These are phyloP conservation scores for Clohesyomyces aquaticus DNA, from an alignment of 495 filamentous ascomycete species.

Conservation along the genomic window DNA sequence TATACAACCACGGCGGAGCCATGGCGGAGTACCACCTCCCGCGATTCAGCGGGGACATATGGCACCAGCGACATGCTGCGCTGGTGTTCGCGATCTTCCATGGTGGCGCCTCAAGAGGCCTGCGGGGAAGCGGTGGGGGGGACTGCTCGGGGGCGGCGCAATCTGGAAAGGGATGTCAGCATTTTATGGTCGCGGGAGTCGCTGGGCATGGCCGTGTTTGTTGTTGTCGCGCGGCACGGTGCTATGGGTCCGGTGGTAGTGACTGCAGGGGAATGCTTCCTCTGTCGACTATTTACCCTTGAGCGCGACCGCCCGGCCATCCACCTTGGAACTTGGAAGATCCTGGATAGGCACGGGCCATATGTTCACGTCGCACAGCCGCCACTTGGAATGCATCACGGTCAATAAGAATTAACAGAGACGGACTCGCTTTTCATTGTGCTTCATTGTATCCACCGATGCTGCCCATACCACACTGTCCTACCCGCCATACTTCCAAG, in stretches of 20 bases:
- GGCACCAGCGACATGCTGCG: slow-evolving; percentile 48
- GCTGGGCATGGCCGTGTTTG: slow-evolving; percentile 21
- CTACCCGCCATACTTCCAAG: too few relatives aligned
- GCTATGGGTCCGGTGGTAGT: neutral
- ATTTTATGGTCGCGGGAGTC: slow-evolving; percentile 5
- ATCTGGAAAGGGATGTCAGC: neutral
- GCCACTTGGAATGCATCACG: neutral
- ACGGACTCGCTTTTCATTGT: too few relatives aligned
- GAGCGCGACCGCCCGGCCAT: too few relatives aligned
- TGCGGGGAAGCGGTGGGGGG: slow-evolving; percentile 27
- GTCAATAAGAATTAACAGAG: too few relatives aligned
- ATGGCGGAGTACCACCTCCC: slow-evolving; percentile 63
- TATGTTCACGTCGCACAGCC: neutral
- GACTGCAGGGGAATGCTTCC: slow-evolving; percentile 6
- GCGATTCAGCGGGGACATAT: slow-evolving; percentile 44
- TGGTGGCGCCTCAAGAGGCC: slow-evolving; percentile 8
- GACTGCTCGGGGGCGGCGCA: slow-evolving; percentile 9
- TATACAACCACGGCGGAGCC: slow-evolving; percentile 89
- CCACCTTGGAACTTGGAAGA: slow-evolving; percentile 1
- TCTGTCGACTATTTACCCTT: neutral
- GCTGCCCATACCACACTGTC: too few relatives aligned
- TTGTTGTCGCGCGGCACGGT: slow-evolving; percentile 16
- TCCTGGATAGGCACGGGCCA: slow-evolving; percentile 5
- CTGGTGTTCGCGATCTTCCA: slow-evolving; percentile 37
- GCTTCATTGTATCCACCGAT: too few relatives aligned